Base-by-base conservation (phyloP, 2,329 filamentous ascomycete species). In the Fusarium xylarioides region DNA sequence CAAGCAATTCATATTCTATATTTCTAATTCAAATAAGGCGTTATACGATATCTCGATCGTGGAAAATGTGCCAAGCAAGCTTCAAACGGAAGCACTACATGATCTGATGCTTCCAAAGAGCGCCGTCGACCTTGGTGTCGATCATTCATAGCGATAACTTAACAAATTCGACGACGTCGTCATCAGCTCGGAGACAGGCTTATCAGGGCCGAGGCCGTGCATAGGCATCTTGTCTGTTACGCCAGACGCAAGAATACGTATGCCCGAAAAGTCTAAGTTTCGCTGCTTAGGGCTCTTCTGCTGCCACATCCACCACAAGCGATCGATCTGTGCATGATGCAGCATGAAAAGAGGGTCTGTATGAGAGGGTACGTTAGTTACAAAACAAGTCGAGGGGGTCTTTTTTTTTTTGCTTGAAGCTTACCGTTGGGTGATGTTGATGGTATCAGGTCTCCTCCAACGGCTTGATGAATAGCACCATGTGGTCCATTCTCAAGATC, bases 121-220 rank as follows among this genome's bases (percentile, higher is more conserved):
- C n/a, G n/a, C 21, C 28, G 8, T 15, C 8, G 6, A 16, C 0
- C 2, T 26, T 43, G 5, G 0, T 43, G 42, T 4, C 0, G 4
- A 43, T 43, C 42, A 43, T 43, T 26, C 15, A 26, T 43, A 43
- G n/a, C 42, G n/a, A 26, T 43, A 43, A 1, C 0, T 43, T 0
- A 43, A 15, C 15, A 43, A 26, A 23, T 11, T 43, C 6, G 42
- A 43, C 1, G 42, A 18, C 4, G 42, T 43, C 26, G 42, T 43
- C 42, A 43, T 43, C 42, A 43, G n/a, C n/a, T 43, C 42, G 6
- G 42, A 26, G 6, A 43, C 42, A 43, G 5, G 10, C 10, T 26
- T 43, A 43, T 43, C 42, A 26, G 42, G 42, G 6, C 42, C 42
- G 0, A 43, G 42, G 23, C 42, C n/a, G 1, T 26, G 42, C 42